Evolutionary conservation across 2,329 filamentous ascomycete species (phyloP), one percentile per base, ranked within the genome.

Genomic region (Aspergillus jensenii): DNA sequence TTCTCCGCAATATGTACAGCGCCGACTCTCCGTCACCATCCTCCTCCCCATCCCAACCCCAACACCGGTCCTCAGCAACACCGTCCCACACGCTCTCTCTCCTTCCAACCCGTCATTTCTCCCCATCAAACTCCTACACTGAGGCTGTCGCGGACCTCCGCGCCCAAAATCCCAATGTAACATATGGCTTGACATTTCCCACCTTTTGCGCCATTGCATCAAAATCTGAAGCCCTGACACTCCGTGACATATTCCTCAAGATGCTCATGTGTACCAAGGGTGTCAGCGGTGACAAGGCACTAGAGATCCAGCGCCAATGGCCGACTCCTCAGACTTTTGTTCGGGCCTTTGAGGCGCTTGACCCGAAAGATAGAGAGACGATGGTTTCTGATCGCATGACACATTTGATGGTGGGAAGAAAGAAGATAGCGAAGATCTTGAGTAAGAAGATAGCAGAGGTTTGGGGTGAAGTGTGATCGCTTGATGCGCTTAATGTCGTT

Each of bases 211-310:
- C 86, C 1, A 75, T 93, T 45, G 86, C 86, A 1, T 90, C 87
- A 8, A 95, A 95, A 72, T 90, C 88, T 0, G 88, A 90, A 52
- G 83, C 83, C 58, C 83, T 91, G 65, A 90, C 89, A 0, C 76
- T 93, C 9, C 81, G 89, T 55, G 90, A 95, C 65, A 73, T 93
- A 0, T 93, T 85, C 65, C 76, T 95, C 25, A 93, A 93, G 73
- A 93, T 95, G 90, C 81, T 95, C 48, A 92, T 95, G 90, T 91
- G 88, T 62, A 90, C 84, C 2, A 83, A 83, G 55, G 89, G 89
- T 1, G 79, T 95, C 12, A 90, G 88, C 1, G 89, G 88, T 3
- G 90, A 93, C 65, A 90, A 90, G 66, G 90, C 90, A 0, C 73
- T 93, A 5, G 90, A 91, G 73, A 91, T 95, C 12, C 90, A 93